Evolutionary conservation across 768 basidiomycete genomes (phyloP).

Genomic region (Udeniomyces megalosporus): DNA sequence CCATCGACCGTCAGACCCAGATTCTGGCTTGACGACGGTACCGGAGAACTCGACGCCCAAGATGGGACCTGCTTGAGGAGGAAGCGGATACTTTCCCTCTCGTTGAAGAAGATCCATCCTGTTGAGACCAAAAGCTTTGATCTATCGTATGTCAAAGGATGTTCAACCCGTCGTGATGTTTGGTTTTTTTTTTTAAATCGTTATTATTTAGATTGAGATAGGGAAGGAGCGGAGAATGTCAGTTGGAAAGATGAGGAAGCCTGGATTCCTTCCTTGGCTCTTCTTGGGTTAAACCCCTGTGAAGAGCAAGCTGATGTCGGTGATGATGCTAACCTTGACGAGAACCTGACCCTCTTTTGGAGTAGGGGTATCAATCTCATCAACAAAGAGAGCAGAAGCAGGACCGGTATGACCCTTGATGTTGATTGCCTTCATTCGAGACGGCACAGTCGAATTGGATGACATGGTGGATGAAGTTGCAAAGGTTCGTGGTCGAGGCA

Average conservation of each 20-base stretch:
- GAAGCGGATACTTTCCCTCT: slow-evolving; percentile 39
- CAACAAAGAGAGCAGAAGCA: slow-evolving; percentile 60
- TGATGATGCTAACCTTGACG: slow-evolving; percentile 48
- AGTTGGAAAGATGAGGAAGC: too few relatives aligned
- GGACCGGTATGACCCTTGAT: slow-evolving; percentile 62
- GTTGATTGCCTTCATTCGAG: slow-evolving; percentile 56
- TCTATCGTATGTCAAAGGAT: slow-evolving; percentile 30
- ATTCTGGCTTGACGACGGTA: slow-evolving; percentile 40
- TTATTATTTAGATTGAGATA: too few relatives aligned
- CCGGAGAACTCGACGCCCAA: slow-evolving; percentile 83
- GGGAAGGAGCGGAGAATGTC: neutral
- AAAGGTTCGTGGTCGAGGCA: too few relatives aligned
- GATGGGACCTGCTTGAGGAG: slow-evolving; percentile 55
- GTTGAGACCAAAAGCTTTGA: slow-evolving; percentile 74
- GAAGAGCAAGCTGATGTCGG: too few relatives aligned
- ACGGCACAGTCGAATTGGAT: neutral
- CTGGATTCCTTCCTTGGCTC: too few relatives aligned
- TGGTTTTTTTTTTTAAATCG: too few relatives aligned
- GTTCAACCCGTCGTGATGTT: neutral
- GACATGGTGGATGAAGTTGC: neutral
- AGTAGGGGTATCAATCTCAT: slow-evolving; percentile 49
- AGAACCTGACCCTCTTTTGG: slow-evolving; percentile 47
- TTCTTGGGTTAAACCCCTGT: too few relatives aligned
- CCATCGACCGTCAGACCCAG: slow-evolving; percentile 38
- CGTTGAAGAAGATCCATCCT: slow-evolving; percentile 68